Base-by-base conservation (phyloP, 176 grass and related monocot genomes). In the Eragrostis curvula region DNA sequence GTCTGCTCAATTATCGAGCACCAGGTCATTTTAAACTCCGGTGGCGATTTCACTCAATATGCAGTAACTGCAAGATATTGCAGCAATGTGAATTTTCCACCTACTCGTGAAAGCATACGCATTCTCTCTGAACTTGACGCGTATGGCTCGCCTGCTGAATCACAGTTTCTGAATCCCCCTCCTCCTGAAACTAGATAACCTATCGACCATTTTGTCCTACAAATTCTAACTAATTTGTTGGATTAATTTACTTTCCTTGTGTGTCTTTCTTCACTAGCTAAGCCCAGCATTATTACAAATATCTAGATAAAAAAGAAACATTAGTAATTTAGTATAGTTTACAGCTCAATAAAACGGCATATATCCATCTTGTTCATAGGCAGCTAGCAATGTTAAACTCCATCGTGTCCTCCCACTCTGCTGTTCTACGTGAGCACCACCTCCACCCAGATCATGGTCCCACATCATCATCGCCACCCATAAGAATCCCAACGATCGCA, bases 361-460 rank as follows among this genome's bases (percentile, higher is more conserved):
- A 15, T 7, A 57, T 23, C 29, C 71, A 55, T 73, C 29, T 64
- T 27, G 12, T 13, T n/a, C 18, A 39, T 79, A 66, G 29, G 29
- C 50, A 79, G 77, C 76, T 44, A 46, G 21, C 42, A 15, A 64
- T 10, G 24, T 21, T 4, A 39, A 36, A 41, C 40, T 12, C 57
- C 50, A 40, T 85, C 55, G 27, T 89, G 71, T 71, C 23, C 83
- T n/a, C 55, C 83, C 71, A 88, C 78, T 81, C 23, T 17, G 64
- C 30, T 11, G 5, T 24, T 72, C 80, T 74, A 68, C 83, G 88
- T 86, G 79, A 73, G 60, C 83, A 36, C 79, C 83, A 86, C 72
- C 78, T 73, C 66, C 67, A 20, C 55, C 56, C 49, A 7, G 1
- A 9, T 21, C 70, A 75, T 36, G 16, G 36, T n/a, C 6, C 10